phyloP scores from a whole-genome alignment of 2,329 filamentous ascomycete species.

The Aspergillus pseudoterreus region DNA sequence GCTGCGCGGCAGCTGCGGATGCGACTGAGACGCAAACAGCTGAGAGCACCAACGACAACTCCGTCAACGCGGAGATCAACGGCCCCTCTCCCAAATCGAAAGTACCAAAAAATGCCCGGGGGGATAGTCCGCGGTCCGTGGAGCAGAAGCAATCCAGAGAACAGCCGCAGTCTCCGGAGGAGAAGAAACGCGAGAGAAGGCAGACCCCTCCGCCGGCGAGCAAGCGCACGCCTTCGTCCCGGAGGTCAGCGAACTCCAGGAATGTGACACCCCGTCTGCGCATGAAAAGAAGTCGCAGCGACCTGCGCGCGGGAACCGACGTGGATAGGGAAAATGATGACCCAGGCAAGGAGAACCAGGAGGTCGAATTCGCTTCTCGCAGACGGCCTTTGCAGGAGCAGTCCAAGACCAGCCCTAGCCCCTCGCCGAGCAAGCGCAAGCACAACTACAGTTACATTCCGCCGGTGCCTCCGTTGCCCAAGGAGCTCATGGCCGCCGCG shows the following conservation, averaged over 20 bases:
- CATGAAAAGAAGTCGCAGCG: conserved; percentile 19
- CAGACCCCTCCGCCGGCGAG: conserved; percentile 13
- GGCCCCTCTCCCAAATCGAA: conserved; percentile 22
- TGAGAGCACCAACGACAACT: conserved; percentile 10
- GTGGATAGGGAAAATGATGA: background rate
- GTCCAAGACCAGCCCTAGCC: conserved; percentile 12
- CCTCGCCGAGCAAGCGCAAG: conserved; percentile 11
- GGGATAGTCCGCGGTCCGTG: conserved; percentile 33
- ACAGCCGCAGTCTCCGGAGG: background rate
- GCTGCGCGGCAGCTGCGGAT: background rate
- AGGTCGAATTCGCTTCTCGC: background rate
- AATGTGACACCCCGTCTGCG: conserved; percentile 18
- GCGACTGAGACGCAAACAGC: background rate
- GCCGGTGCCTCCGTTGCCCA: conserved; percentile 38
- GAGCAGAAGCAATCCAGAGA: conserved; percentile 25
- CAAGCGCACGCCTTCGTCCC: conserved; percentile 15
- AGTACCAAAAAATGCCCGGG: conserved; percentile 26
- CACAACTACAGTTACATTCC: conserved; percentile 32
- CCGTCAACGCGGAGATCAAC: conserved; percentile 3
- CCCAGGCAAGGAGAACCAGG: conserved; percentile 15
- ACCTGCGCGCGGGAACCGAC: conserved; percentile 16
- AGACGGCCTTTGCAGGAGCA: conserved; percentile 10
- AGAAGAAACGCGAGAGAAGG: conserved; percentile 10
- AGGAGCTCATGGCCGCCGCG: conserved; percentile 27
- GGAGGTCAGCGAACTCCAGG: conserved; percentile 18